Evolutionary conservation across 164 flowering plant genomes (phyloP).

Genomic region (Annona squamosa): DNA sequence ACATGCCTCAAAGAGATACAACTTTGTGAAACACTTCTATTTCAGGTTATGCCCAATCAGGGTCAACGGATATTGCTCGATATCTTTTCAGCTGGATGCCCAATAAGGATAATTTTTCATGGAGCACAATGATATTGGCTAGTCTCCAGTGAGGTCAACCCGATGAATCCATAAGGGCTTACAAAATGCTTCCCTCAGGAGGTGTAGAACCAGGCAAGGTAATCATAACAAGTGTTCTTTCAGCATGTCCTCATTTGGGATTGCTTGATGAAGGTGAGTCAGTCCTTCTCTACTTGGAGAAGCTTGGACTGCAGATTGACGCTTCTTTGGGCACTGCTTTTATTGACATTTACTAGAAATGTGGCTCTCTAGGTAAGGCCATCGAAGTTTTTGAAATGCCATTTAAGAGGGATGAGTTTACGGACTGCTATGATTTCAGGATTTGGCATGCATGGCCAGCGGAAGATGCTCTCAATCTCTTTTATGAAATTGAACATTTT

Average conservation of each 20-base stretch:
- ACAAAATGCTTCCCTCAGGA: slow-evolving; percentile 36
- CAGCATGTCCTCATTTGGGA: slow-evolving; percentile 51
- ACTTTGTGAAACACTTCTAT: slow-evolving; percentile 15
- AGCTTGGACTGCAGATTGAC: slow-evolving; percentile 11
- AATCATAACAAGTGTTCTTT: slow-evolving; percentile 34
- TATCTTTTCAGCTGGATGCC: slow-evolving; percentile 39
- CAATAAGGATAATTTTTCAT: slow-evolving; percentile 39
- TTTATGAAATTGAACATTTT: slow-evolving; percentile 11
- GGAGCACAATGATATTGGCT: slow-evolving; percentile 56
- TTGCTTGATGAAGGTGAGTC: slow-evolving; percentile 13
- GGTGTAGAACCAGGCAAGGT: slow-evolving; percentile 30
- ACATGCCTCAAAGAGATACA: slow-evolving; percentile 13
- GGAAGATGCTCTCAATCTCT: slow-evolving; percentile 9
- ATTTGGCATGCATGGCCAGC: slow-evolving; percentile 20
- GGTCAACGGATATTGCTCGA: slow-evolving; percentile 26
- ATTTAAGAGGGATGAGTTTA: slow-evolving; percentile 11
- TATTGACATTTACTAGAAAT: slow-evolving; percentile 45
- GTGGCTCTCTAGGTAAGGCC: slow-evolving; percentile 24
- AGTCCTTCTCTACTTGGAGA: slow-evolving; percentile 14
- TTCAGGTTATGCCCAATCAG: slow-evolving; percentile 20
- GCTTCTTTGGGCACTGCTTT: slow-evolving; percentile 23
- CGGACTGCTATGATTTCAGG: slow-evolving; percentile 12
- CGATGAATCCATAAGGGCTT: slow-evolving; percentile 22
- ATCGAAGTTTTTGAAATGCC: slow-evolving; percentile 7
- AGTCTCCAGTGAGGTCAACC: slow-evolving; percentile 19